Evolutionary conservation across 371 early-diverging fungal species (phyloP).

Genomic region (Mucor ambiguus): DNA sequence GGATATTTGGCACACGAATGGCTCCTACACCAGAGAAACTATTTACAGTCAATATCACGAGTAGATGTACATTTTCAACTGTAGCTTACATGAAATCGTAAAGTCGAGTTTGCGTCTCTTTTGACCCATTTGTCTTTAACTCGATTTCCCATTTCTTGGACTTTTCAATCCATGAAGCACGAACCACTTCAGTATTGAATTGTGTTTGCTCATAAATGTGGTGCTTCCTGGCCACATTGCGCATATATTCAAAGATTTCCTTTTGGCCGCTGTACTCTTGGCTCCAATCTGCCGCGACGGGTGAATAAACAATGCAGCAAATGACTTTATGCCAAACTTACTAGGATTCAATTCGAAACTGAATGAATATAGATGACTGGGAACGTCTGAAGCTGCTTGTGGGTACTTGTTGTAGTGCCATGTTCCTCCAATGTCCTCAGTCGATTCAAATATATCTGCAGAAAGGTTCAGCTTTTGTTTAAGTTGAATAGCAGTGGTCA

Average conservation of each 20-base stretch:
- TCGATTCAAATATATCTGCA: constrained; percentile 55
- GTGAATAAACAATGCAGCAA: background rate
- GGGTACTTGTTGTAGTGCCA: constrained; percentile 65
- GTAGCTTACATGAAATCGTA: constrained; percentile 6
- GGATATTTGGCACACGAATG: constrained; percentile 54
- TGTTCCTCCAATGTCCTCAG: constrained; percentile 61
- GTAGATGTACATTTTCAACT: background rate
- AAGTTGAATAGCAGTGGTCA: constrained; percentile 59
- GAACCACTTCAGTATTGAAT: constrained; percentile 49
- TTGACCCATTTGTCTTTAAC: constrained; percentile 11
- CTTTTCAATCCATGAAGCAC: constrained; percentile 46
- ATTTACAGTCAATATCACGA: background rate
- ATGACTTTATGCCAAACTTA: background rate
- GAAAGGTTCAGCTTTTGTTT: constrained; percentile 47
- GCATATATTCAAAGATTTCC: constrained; percentile 58
- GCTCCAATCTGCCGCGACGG: constrained; percentile 46
- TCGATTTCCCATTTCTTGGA: constrained; percentile 45
- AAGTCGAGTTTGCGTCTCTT: background rate
- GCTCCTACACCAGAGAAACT: constrained; percentile 33
- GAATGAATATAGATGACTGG: constrained; percentile 58
- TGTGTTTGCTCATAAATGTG: constrained; percentile 47
- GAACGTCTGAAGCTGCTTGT: constrained; percentile 62
- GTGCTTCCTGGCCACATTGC: constrained; percentile 47
- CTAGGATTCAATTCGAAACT: constrained; percentile 44
- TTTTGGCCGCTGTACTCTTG: constrained; percentile 39